Evolutionary conservation across 2,329 filamentous ascomycete genomes (phyloP).

Genomic region (Aspergillus bombycis): DNA sequence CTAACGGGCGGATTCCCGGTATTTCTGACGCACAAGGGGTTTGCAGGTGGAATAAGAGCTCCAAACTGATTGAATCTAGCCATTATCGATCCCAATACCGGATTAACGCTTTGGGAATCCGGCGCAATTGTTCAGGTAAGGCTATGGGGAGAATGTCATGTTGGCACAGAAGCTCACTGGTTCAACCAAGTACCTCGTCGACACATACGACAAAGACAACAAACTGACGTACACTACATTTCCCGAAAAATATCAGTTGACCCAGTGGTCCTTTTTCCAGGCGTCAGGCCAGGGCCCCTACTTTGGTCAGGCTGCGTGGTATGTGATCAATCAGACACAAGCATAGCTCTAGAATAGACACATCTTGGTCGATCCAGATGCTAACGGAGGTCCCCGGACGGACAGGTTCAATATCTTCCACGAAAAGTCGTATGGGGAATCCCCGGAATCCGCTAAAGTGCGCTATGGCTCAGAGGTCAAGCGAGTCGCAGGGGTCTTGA

Average conservation of each 20-base stretch:
- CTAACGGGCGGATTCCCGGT: neutral
- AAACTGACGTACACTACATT: constrained; percentile 44
- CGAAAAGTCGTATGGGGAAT: too few species aligned
- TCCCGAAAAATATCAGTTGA: constrained; percentile 42
- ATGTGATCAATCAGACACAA: too few species aligned
- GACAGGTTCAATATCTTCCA: too few species aligned
- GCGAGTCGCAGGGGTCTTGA: neutral
- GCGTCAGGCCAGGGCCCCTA: constrained; percentile 53
- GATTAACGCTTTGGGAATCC: neutral
- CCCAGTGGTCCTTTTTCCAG: constrained; percentile 50
- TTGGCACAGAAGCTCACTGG: too few species aligned
- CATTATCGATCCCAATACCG: neutral
- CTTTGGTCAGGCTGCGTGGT: constrained; percentile 45
- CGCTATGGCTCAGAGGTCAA: constrained; percentile 50
- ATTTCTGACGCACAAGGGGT: neutral
- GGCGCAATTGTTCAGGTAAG: constrained; percentile 30
- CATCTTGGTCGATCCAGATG: too few species aligned
- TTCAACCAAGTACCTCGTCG: constrained; percentile 45
- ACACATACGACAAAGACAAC: constrained; percentile 47
- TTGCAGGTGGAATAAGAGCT: too few species aligned
- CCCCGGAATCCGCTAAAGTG: constrained; percentile 9
- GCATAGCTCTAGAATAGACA: too few species aligned
- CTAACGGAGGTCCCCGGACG: too few species aligned
- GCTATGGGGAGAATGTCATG: too few species aligned
- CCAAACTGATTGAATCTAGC: too few species aligned